Evolutionary conservation across 2,329 filamentous ascomycete species (phyloP).

Genomic region (Fusarium vanettenii): DNA sequence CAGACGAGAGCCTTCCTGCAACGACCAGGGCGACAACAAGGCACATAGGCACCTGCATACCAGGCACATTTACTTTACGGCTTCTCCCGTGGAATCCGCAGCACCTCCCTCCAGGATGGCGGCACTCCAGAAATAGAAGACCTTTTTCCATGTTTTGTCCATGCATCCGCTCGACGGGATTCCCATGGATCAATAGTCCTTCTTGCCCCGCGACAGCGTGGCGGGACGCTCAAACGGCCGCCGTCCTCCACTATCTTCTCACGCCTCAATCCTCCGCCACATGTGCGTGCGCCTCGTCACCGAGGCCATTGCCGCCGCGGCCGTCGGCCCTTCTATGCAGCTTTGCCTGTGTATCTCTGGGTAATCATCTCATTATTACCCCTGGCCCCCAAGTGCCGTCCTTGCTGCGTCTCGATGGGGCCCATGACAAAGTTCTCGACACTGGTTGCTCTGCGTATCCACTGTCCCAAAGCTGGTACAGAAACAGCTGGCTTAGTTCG

Average conservation of each 20-base stretch:
- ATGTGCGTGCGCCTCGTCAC: conserved; percentile 5
- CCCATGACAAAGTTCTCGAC: conserved; percentile 20
- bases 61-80: not conserved
- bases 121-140: conserved; percentile 34
- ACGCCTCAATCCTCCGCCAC: conserved; percentile 15
- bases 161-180: conserved; percentile 17
- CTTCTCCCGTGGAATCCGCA: conserved; percentile 14
- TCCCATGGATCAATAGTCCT: conserved; percentile 16
- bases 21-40: conserved; percentile 12
- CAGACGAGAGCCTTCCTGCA: not conserved
- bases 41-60: not conserved
- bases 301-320: conserved; percentile 14
- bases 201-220: conserved; percentile 9
- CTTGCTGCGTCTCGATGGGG: conserved; percentile 14
- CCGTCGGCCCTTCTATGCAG: conserved; percentile 21
- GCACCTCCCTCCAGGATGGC: conserved; percentile 3
- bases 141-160: not conserved
- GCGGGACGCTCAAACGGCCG: not conserved
- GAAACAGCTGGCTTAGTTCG: conserved; percentile 19
- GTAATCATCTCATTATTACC: conserved; percentile 20
- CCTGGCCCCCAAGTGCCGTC: conserved; percentile 35
- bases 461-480: conserved; percentile 27
- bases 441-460: conserved; percentile 22
- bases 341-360: conserved; percentile 2
- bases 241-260: conserved; percentile 10